A percentile compares a stretch with the other conserved stretches of the same genome.
Conservation (phyloP, 306 rosid species). For the Comarum palustre region DNA sequence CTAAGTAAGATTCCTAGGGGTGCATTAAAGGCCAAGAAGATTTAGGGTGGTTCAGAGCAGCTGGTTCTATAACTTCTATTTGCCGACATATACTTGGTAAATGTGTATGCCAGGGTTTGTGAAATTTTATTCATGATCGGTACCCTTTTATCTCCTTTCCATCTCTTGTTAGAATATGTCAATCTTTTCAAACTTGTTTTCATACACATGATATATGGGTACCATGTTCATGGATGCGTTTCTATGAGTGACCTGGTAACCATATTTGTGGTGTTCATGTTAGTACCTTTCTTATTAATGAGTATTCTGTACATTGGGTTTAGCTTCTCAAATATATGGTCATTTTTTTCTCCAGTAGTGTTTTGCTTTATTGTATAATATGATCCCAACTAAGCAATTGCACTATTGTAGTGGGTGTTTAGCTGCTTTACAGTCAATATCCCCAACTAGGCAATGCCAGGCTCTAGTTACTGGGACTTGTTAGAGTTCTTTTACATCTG, state of each 20-base stretch:
- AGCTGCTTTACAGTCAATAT: too few relatives aligned
- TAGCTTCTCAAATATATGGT: not conserved
- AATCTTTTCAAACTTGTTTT: not conserved
- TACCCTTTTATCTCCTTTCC: constrained; percentile 23
- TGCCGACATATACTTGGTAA: constrained; percentile 21
- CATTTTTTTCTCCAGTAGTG: not conserved
- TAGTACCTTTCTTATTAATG: not conserved
- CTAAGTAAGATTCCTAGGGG: constrained; percentile 78
- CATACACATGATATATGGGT: not conserved
- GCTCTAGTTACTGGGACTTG: too few relatives aligned
- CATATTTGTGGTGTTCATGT: constrained; percentile 9
- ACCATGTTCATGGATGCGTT: not conserved
- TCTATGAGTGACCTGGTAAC: not conserved
- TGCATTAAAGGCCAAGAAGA: constrained; percentile 64
- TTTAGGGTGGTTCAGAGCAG: not conserved
- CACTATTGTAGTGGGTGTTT: not conserved
- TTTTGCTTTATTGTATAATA: not conserved
- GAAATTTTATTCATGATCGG: constrained; percentile 29
- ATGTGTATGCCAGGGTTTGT: constrained; percentile 19
- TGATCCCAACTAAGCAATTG: not conserved
- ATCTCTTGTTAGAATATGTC: constrained; percentile 24
- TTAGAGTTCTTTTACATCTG: too few relatives aligned
- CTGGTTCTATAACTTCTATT: not conserved
- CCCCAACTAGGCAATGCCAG: too few relatives aligned
- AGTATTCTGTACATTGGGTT: constrained; percentile 10